phyloP scores from a whole-genome alignment of 2,329 filamentous ascomycete genomes.

The Fusarium paranaense region DNA sequence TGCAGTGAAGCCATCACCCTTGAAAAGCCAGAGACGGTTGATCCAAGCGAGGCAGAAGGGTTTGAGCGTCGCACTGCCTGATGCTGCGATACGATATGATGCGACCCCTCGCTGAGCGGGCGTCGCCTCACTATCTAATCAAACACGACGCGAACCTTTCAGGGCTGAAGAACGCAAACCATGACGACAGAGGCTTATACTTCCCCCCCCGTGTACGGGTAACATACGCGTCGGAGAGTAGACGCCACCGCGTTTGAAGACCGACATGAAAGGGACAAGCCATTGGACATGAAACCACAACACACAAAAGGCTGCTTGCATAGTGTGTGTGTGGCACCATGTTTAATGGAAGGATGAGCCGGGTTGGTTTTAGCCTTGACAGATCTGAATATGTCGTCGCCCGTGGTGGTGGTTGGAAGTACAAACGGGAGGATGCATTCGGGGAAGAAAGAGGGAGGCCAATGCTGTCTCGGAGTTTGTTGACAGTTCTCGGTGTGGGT shows the following conservation, averaged over 20 bases:
- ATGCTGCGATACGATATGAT: constrained; percentile 6
- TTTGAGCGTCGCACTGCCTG: constrained; percentile 12
- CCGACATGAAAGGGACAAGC: neutral
- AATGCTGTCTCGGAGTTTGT: neutral
- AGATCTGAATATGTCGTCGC: neutral
- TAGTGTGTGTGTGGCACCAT: neutral
- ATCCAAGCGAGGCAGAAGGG: constrained; percentile 21
- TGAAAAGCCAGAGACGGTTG: constrained; percentile 20
- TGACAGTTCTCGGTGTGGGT: neutral
- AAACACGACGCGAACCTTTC: neutral
- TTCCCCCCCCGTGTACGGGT: neutral
- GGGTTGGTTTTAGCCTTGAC: neutral
- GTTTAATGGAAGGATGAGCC: neutral
- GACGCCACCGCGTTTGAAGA: constrained; percentile 14
- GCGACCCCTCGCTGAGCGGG: neutral
- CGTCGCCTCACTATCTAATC: neutral
- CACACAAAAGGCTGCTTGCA: neutral
- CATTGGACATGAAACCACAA: neutral
- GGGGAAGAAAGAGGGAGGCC: neutral
- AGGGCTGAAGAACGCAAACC: neutral
- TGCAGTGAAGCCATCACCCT: constrained; percentile 2
- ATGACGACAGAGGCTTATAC: constrained; percentile 11
- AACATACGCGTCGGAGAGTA: neutral
- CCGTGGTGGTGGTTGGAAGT: neutral
- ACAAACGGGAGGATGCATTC: neutral